phyloP scores from a whole-genome alignment of 371 early-diverging fungal genomes.

The Syncephalastrum racemosum region DNA sequence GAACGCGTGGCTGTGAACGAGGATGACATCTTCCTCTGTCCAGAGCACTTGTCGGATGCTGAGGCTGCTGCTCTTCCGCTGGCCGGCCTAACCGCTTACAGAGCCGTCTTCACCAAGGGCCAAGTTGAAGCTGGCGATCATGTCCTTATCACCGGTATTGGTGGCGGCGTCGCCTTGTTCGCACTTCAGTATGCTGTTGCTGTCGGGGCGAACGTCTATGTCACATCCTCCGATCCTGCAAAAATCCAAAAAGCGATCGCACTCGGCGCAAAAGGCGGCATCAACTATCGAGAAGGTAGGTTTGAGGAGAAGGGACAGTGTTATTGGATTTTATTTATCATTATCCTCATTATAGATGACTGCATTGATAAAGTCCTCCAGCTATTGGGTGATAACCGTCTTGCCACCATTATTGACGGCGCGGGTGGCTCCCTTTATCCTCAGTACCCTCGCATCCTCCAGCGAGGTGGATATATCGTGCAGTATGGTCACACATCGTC shows the following conservation, averaged over 20 bases:
- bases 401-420: conserved; percentile 69
- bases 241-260: conserved; percentile 64
- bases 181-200: conserved; percentile 70
- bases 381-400: conserved; percentile 31
- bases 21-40: conserved; percentile 50
- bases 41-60: conserved; percentile 55
- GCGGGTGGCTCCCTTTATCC: conserved; percentile 61
- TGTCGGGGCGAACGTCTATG: conserved; percentile 68
- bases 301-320: too few species aligned
- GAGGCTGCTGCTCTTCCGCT: conserved; percentile 72
- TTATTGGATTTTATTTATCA: not conserved
- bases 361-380: conserved; percentile 51
- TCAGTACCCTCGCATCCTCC: conserved; percentile 19
- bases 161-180: conserved; percentile 74
- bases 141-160: conserved; percentile 74
- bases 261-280: conserved; percentile 70
- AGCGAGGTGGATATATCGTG: too few species aligned
- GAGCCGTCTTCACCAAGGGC: conserved; percentile 60
- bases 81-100: conserved; percentile 69
- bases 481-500: too few species aligned
- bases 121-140: conserved; percentile 53
- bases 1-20: conserved; percentile 52
- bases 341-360: conserved; percentile 25
- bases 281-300: conserved; percentile 67
- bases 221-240: conserved; percentile 61